Evolutionary conservation across 768 basidiomycete species (phyloP), one percentile per base, ranked within the genome.

Genomic region (Pulveroboletus sp.): DNA sequence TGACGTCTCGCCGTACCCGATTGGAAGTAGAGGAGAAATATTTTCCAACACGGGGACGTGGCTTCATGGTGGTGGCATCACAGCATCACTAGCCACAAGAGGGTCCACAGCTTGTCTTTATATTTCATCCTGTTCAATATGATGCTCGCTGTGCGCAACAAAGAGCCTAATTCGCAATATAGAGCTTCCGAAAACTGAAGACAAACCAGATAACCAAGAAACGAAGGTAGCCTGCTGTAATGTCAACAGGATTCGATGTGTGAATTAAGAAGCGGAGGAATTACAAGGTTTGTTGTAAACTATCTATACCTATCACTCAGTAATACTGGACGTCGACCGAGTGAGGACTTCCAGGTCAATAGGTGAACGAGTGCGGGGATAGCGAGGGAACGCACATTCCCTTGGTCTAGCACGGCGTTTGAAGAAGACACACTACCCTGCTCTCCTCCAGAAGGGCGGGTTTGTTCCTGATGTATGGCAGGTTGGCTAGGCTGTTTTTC

Each of bases 331-430:
- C 30, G 32, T 14, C 29, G n/a, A 44, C 22, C 30, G 16, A 36
- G 13, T n/a, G 19, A 31, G 8, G 16, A 48, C 23, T n/a, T 11
- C 16, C 5, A 19, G 11, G 32, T 54, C 40, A 57, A 39, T 24
- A 23, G 5, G 16, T 10, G 36, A 5, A 29, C 27, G 17, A 32
- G 12, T 1, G 23, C 22, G 32, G 10, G 6, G 19, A 27, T 10
- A 22, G n/a, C 5, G 12, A 44, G 30, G 3, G 3, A 22, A 43
- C 38, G 29, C 2, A 36, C 26, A 23, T 56, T 52, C 30, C 51
- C 57, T 54, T 67, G 67, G 4, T 66, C 64, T 50, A 66, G 30
- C n/a, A 47, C 67, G 0, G 51, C 14, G n/a, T 42, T 34, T 4
- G 64, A 57, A 9, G 64, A 57, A n/a, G 63, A 49, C 12, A 53